Evolutionary conservation across 768 basidiomycete species (phyloP), one percentile per base, ranked within the genome.

Genomic region (Leucosporidium yakuticum): DNA sequence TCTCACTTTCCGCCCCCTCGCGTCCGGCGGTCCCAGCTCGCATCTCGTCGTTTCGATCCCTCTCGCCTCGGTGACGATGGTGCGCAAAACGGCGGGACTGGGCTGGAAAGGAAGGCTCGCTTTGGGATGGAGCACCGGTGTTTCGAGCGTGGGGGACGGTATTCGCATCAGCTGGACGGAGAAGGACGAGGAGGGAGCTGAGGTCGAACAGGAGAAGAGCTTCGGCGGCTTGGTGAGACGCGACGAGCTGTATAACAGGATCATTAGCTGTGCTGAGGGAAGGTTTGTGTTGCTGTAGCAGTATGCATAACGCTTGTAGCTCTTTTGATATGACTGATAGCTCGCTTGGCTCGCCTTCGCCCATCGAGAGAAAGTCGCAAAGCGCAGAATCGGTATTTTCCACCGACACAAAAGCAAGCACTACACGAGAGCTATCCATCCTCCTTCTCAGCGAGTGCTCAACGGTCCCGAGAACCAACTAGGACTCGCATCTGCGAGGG

Each of bases 181-280:
- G 31, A 31, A 8, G 55, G 36, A 58, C 6, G 8, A 20, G 31
- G 57, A 34, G 19, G 57, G 34, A n/a, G 36, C 17, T 21, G 21
- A 15, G 34, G 39, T 23, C 11, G 21, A 8, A 15, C 9, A 44
- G 39, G 39, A 44, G 14, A 44, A 44, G 39, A 15, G 39, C 39
- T 58, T 36, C 17, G 31, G 34, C 15, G 57, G 34, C 36, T 36
- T 58, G 4, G 57, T 58, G 4, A 58, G 57, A n/a, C 21, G 57
- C 23, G 57, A 58, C 57, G 57, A 58, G 57, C 8, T 58, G 57
- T 58, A 36, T 14, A 58, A 58, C 14, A 58, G 57, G 57, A 34
- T 58, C 34, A 36, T 36, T 8, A 20, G 53, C 11, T 31, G 25
- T 20, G 53, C 53, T 9, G 53, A 54, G 21, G 25, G 15, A 31